Percentiles rank a stretch among this genome's conserved stretches.
Conservation (phyloP, 1,139 yeast genomes). For the Geotrichum klebahnii region DNA sequence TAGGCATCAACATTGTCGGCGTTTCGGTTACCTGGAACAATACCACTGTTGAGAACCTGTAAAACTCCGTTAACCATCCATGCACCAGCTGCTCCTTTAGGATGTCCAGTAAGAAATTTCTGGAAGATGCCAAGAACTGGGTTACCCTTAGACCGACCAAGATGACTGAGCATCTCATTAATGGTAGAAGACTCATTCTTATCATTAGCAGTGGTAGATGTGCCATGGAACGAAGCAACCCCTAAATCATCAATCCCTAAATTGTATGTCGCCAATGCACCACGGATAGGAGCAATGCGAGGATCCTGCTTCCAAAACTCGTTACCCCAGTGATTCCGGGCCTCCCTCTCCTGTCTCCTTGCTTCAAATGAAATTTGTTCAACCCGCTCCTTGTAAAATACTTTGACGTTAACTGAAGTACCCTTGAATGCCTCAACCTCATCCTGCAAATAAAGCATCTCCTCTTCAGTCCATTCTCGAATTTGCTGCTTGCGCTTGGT, state of each 20-base stretch:
- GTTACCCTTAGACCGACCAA: conserved; percentile 96
- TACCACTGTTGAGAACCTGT: conserved; percentile 84
- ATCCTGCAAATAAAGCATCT: conserved; percentile 64
- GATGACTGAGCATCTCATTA: conserved; percentile 85
- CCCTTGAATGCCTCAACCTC: conserved; percentile 58
- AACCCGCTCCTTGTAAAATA: conserved; percentile 73
- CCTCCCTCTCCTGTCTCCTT: conserved; percentile 75
- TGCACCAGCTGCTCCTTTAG: conserved; percentile 99
- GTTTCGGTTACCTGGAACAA: conserved; percentile 97
- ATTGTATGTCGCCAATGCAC: conserved; percentile 90
- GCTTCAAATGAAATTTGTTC: conserved; percentile 86
- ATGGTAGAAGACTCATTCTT: conserved; percentile 93
- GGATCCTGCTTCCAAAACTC: conserved; percentile 87
- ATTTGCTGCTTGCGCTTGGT: conserved; percentile 73
- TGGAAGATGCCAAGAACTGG: conserved; percentile 98
- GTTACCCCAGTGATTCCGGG: conserved; percentile 93
- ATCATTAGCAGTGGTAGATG: conserved; percentile 96
- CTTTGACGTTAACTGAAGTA: conserved; percentile 61
- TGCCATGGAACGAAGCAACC: conserved; percentile 98
- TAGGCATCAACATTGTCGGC: conserved; percentile 90
- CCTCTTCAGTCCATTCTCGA: conserved; percentile 78
- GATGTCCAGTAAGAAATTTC: conserved; percentile 97
- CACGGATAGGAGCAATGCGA: conserved; percentile 93
- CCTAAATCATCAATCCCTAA: conserved; percentile 90
- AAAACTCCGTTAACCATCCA: conserved; percentile 99